These are phyloP conservation scores for Talaromyces sp. DNA, from an alignment of 2,329 filamentous ascomycete genomes.

Conservation along the genomic window DNA sequence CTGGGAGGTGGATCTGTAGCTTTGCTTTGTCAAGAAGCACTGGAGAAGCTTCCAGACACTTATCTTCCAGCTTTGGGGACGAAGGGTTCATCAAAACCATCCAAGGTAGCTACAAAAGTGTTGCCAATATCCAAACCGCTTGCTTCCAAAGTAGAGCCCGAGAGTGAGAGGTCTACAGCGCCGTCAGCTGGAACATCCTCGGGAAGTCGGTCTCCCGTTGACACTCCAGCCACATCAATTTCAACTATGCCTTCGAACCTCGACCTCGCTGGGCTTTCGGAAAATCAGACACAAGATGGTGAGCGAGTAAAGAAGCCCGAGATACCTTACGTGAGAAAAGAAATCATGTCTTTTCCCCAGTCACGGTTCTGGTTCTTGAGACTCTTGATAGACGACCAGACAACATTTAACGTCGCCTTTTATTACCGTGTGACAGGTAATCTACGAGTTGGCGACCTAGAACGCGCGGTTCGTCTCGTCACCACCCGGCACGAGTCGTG, in stretches of 20 bases:
- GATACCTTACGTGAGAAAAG: not conserved
- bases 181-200: not conserved
- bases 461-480: conserved; percentile 28
- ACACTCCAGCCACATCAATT: not conserved
- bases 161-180: not conserved
- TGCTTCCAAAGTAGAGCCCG: not conserved
- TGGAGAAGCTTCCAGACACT: not conserved
- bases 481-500: conserved; percentile 27
- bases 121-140: not conserved
- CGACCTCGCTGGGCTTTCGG: not conserved
- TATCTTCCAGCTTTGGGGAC: not conserved
- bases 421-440: conserved; percentile 27
- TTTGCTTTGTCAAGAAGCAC: not conserved
- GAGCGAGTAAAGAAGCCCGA: not conserved
- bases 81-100: not conserved
- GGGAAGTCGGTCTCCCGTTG: not conserved
- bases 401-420: conserved; percentile 35
- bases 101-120: not conserved
- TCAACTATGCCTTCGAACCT: not conserved
- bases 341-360: conserved; percentile 36
- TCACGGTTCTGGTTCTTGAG: conserved; percentile 38
- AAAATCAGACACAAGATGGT: not conserved
- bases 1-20: conserved; percentile 34
- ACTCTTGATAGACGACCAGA: conserved; percentile 22
- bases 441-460: conserved; percentile 27